Percentiles rank a stretch among this genome's conserved stretches.
These are phyloP conservation scores for Gonapodya prolifera DNA, from an alignment of 192 early-diverging fungal genomes.

Conservation along the genomic window DNA sequence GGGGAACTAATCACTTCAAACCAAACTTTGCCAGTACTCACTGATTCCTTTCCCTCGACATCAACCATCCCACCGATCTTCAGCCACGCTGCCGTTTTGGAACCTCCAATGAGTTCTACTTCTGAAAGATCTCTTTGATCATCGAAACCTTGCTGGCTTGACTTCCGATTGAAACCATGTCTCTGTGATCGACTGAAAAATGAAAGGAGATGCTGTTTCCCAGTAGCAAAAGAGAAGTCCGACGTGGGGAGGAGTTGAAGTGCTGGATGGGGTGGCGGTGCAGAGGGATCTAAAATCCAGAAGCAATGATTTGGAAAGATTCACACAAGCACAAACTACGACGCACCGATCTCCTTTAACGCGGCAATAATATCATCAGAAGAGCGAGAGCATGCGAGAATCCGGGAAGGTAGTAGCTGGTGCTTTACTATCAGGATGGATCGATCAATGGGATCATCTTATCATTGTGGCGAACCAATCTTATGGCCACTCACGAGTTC, in stretches of 20 bases:
- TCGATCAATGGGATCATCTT: not conserved
- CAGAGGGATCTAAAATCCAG: not conserved
- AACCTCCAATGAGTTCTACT: not conserved
- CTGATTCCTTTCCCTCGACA: not conserved
- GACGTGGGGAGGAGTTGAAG: not conserved
- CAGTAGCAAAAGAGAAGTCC: not conserved
- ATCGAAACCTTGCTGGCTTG: too few relatives aligned
- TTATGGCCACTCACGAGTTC: not conserved
- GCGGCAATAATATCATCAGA: not conserved
- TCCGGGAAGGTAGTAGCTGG: not conserved
- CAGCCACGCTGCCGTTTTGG: not conserved
- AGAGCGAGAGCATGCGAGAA: not conserved
- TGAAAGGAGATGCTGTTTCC: not conserved
- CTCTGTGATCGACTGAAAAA: too few relatives aligned
- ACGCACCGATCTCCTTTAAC: not conserved
- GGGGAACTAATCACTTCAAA: not conserved
- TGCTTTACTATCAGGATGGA: not conserved
- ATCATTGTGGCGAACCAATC: too few relatives aligned
- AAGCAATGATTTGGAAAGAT: not conserved
- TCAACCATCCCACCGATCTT: not conserved
- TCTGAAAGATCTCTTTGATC: not conserved
- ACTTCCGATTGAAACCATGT: too few relatives aligned
- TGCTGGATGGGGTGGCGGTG: not conserved
- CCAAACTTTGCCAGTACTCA: not conserved
- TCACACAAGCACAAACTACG: not conserved